Evolutionary conservation across 176 grass and related monocot species (phyloP).

Genomic region (Eragrostis curvula): DNA sequence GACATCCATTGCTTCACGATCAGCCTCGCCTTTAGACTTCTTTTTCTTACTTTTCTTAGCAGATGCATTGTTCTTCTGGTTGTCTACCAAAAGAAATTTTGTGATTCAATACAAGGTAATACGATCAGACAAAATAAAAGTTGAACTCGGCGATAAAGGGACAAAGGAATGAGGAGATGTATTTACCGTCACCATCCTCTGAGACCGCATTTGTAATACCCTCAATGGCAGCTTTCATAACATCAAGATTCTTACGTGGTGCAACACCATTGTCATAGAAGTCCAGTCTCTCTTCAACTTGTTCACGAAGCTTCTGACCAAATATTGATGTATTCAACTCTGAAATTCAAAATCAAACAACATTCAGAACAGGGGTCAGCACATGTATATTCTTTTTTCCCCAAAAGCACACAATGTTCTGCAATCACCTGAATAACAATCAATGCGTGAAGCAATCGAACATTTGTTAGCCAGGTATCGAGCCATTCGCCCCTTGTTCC

Average conservation of each 20-base stretch:
- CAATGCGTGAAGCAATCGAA: conserved; percentile 96
- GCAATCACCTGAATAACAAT: conserved; percentile 87
- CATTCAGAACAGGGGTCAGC: neutral
- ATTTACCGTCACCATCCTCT: conserved; percentile 47
- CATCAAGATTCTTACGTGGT: conserved; percentile 87
- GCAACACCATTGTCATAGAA: conserved; percentile 93
- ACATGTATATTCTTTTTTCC: too few species aligned
- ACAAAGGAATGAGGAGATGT: neutral
- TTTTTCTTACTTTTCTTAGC: conserved; percentile 73
- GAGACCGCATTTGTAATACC: conserved; percentile 23
- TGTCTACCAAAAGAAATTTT: neutral
- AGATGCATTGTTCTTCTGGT: conserved; percentile 38
- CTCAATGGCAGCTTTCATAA: conserved; percentile 87
- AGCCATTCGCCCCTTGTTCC: conserved; percentile 96
- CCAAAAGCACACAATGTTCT: neutral
- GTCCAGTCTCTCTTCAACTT: conserved; percentile 93
- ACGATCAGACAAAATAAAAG: neutral
- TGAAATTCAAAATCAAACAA: conserved; percentile 38
- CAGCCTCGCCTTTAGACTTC: conserved; percentile 58
- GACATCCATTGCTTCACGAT: conserved; percentile 53
- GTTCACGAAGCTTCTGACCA: conserved; percentile 78
- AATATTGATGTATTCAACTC: conserved; percentile 68
- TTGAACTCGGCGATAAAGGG: neutral
- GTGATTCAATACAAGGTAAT: neutral
- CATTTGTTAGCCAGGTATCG: conserved; percentile 97